phyloP scores from a whole-genome alignment of 2,329 filamentous ascomycete species.

The Penicillium brasilianum region DNA sequence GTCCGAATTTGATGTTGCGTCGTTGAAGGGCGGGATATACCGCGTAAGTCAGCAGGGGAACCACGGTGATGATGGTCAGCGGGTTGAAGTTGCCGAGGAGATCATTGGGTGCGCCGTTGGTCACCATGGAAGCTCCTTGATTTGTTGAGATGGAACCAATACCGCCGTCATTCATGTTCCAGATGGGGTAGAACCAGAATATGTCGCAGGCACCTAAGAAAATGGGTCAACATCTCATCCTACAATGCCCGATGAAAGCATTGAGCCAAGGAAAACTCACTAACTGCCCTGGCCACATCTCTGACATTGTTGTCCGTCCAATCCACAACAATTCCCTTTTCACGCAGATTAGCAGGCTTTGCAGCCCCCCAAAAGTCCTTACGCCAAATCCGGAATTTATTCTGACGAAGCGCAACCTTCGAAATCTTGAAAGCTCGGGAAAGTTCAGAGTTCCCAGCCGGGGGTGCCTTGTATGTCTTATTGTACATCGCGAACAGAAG shows the following conservation, averaged over 20 bases:
- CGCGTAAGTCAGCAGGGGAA: conserved; percentile 55
- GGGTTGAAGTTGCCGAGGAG: conserved; percentile 58
- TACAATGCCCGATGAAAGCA: too few species aligned
- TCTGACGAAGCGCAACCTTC: conserved; percentile 38
- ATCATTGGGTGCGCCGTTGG: conserved; percentile 58
- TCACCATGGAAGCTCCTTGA: conserved; percentile 55
- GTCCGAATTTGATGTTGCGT: conserved; percentile 53
- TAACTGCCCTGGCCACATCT: conserved; percentile 41
- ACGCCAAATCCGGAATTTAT: conserved; percentile 39
- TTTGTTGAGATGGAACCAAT: conserved; percentile 57
- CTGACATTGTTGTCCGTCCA: conserved; percentile 46
- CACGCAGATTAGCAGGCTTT: conserved; percentile 39
- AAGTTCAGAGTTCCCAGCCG: conserved; percentile 41
- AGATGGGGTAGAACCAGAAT: conserved; percentile 48
- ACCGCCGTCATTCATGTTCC: conserved; percentile 50
- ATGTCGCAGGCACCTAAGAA: conserved; percentile 38
- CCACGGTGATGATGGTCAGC: conserved; percentile 54
- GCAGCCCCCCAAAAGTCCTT: conserved; percentile 43
- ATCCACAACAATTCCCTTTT: conserved; percentile 34
- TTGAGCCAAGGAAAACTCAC: conserved; percentile 4
- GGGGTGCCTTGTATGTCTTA: conserved; percentile 37
- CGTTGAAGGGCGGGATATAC: conserved; percentile 54
- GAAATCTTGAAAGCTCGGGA: conserved; percentile 42
- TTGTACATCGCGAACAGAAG: conserved; percentile 43
- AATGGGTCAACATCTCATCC: background rate